These are phyloP conservation scores for Lentinula lateritia DNA, from an alignment of 768 basidiomycete species.

Conservation along the genomic window DNA sequence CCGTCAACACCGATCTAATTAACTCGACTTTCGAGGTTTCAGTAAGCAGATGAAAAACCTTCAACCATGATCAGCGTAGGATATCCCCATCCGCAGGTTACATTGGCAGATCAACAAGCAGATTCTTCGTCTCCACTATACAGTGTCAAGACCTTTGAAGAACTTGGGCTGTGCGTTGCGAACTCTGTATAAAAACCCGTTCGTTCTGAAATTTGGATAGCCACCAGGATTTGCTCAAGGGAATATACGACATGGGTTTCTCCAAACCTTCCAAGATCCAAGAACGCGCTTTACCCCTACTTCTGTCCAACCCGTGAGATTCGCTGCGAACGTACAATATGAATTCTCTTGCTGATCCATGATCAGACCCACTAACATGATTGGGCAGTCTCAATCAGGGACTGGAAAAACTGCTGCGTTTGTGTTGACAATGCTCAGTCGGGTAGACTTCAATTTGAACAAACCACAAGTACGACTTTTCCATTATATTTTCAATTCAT, in stretches of 20 bases:
- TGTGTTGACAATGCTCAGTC: conserved; percentile 93
- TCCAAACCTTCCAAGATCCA: conserved; percentile 99
- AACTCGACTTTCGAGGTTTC: conserved; percentile 80
- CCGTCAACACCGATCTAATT: conserved; percentile 52
- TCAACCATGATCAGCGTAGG: conserved; percentile 8
- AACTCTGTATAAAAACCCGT: background rate
- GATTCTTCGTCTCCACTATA: conserved; percentile 95
- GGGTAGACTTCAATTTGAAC: conserved; percentile 78
- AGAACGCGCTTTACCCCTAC: conserved; percentile 89
- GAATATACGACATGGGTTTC: conserved; percentile 92
- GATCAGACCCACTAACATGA: conserved; percentile 92
- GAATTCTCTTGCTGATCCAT: background rate
- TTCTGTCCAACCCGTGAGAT: conserved; percentile 84
- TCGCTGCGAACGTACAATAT: background rate
- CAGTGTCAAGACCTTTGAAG: conserved; percentile 92
- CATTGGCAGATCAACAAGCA: conserved; percentile 91
- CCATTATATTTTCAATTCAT: background rate
- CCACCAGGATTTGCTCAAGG: conserved; percentile 84
- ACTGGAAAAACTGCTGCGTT: conserved; percentile 99
- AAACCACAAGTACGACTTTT: conserved; percentile 66
- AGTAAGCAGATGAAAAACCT: conserved; percentile 35
- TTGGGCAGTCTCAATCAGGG: conserved; percentile 98
- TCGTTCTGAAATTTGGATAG: conserved; percentile 30
- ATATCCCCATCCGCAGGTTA: conserved; percentile 55
- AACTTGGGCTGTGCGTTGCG: conserved; percentile 80